Conservation (phyloP, 352 stramenopile genomes). For the Peronospora farinosa region DNA sequence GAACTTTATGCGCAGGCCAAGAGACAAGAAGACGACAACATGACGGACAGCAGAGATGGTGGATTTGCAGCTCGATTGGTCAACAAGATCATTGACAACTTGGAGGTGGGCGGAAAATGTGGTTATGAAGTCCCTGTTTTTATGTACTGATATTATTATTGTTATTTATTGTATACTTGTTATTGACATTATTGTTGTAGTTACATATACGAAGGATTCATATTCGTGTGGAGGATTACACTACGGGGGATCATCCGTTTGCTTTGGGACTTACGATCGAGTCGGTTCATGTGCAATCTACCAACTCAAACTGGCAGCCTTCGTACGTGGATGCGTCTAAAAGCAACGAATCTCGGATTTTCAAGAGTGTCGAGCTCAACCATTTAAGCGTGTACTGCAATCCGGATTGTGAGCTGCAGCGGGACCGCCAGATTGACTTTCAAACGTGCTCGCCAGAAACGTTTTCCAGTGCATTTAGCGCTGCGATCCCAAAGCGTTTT, state of each 20-base stretch:
- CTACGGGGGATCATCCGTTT: conserved; percentile 76
- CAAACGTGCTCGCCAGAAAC: conserved; percentile 62
- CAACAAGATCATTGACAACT: conserved; percentile 88
- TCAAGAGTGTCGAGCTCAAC: conserved; percentile 86
- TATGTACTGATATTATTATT: not conserved
- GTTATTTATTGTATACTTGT: not conserved
- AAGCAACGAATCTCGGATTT: conserved; percentile 80
- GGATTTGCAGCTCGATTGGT: conserved; percentile 70
- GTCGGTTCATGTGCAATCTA: conserved; percentile 81
- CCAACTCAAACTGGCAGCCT: conserved; percentile 82
- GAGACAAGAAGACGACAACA: conserved; percentile 37
- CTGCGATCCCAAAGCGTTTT: conserved; percentile 79
- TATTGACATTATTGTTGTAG: conserved; percentile 22
- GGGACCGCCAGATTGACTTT: conserved; percentile 52
- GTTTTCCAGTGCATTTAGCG: conserved; percentile 73
- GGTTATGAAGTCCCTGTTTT: not conserved
- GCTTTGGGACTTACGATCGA: conserved; percentile 76
- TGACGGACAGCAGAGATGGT: conserved; percentile 28
- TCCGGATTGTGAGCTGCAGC: conserved; percentile 63
- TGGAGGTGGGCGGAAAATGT: conserved; percentile 59
- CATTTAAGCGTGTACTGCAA: conserved; percentile 85
- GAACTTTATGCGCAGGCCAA: conserved; percentile 70
- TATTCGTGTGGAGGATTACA: conserved; percentile 71
- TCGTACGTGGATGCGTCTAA: conserved; percentile 76
- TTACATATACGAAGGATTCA: conserved; percentile 83